Evolutionary conservation across 345 rosid genomes (phyloP), one percentile per base, ranked within the genome.

Genomic region (Bruguiera gymnorhiza): DNA sequence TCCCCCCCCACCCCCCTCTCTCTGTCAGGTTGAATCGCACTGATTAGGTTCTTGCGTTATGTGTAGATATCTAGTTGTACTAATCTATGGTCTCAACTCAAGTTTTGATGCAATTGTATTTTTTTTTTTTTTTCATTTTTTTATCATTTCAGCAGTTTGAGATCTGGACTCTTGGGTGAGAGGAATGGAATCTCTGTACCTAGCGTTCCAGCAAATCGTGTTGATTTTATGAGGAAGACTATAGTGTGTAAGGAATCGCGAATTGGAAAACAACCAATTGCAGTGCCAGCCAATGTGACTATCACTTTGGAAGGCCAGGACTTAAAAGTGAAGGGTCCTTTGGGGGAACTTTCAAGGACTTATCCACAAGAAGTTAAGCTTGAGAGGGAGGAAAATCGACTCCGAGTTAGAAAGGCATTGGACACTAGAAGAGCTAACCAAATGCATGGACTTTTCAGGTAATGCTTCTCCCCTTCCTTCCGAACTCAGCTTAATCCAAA

Each of bases 391-490:
- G 99, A 90, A n/a, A 69, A 92, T 4, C 93, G 96, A 26, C 54
- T 92, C 48, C 85, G 82, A 73, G 90, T 95, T n/a, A 79, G 8
- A 65, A 95, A 90, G 70, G 85, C 97, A 1, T 58, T 83, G 15
- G 96, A 95, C 65, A 86, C 96, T 30, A 79, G 96, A 84, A 90
- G 97, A 71, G 99, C 97, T 50, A 92, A 90, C 76, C 94, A 95
- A 82, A 92, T 91, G 97, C 97, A 92, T 48, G 97, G 99, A 48
- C 97, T 95, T 73, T 95, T 92, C 88, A 95, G 99, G 99, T 92
- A 70, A 71, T 60, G 66, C 23, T 58, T 70, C 60, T 54, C 53
- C 65, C 57, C 24, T 75, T 58, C 48, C 19, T 11, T 1, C 18
- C 1, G 0, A 18, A 18, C 50, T 13, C 1, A 18, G 18, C 50